Percentiles rank a stretch among this genome's conserved stretches.
phyloP scores from a whole-genome alignment of 2,329 filamentous ascomycete species.

The Periconia sp. region DNA sequence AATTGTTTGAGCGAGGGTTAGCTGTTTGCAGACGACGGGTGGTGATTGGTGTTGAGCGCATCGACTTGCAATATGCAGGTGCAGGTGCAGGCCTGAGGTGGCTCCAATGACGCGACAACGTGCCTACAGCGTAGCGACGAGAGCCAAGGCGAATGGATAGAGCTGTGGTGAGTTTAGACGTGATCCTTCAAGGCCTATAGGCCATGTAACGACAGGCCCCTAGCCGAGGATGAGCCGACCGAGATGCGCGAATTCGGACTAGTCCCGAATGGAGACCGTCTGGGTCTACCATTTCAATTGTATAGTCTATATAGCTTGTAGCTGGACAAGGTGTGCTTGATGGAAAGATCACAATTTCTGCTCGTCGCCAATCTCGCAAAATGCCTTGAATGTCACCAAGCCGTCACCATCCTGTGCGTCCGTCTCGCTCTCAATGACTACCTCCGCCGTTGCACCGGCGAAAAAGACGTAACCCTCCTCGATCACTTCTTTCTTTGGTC shows the following conservation, averaged over 20 bases:
- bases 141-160: no score
- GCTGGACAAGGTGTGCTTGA: no score
- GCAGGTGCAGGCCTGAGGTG: conserved; percentile 8
- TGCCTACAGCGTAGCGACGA: conserved; percentile 14
- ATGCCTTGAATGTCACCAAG: conserved; percentile 90
- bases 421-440: conserved; percentile 72
- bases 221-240: no score
- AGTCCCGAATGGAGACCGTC: no score
- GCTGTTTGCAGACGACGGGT: conserved; percentile 1
- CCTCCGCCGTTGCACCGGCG: conserved; percentile 85
- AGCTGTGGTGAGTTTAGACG: no score
- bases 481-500: conserved; percentile 75
- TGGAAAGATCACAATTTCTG: conserved; percentile 38
- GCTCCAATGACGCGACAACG: conserved; percentile 14
- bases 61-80: conserved; percentile 3
- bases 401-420: conserved; percentile 61
- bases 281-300: no score
- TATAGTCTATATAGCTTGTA: no score
- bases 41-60: conserved; percentile 16
- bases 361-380: conserved; percentile 72
- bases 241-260: no score
- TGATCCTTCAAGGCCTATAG: no score
- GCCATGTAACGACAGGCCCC: no score
- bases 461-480: conserved; percentile 60
- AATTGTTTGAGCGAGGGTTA: conserved; percentile 13